Evolutionary conservation across 306 rosid species (phyloP), one percentile per base, ranked within the genome.

Genomic region (Lathyrus aphaca): DNA sequence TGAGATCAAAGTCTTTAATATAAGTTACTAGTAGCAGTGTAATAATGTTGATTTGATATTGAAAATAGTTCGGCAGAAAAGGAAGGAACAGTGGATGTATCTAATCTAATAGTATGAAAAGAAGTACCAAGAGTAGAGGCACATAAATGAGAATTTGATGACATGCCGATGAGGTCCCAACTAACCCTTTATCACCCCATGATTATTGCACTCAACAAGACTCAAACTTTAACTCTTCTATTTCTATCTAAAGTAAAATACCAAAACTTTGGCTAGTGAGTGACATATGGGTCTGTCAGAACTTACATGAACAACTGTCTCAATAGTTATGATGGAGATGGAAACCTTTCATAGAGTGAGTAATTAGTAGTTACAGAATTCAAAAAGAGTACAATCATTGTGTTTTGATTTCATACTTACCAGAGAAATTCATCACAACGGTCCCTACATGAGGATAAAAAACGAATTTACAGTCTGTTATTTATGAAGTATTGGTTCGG

Each of bases 371-470:
- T 50, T 17, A 18, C 56, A 73, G 42, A 51, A 0, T 58, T 70
- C 48, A 35, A 39, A 68, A 45, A 68, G 66, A 64, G 77, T 65
- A 60, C 68, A 62, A 48, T 59, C 11, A 77, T 68, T 58, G 66
- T 73, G 76, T 29, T 78, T 81, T 68, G 85, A 85, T 82, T 87
- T 82, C 76, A 65, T 71, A 38, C 49, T 49, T 50, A 65, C 67
- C 75, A 21, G 44, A 51, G 50, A 61, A 67, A 55, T 60, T 64
- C 66, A 71, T 59, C 69, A 70, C 68, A 48, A 50, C 67, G 69
- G 69, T 55, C 54, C 64, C 79, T 25, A 29, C 64, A 32, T 38
- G 68, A 51, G 54, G 49, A 62, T 54, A 46, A 63, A 73, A 30
- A 64, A 27, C 39, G 6, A 70, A 21, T 27, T 56, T 8, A 19